These are phyloP conservation scores for Durusdinium trenchii DNA, from an alignment of 73 alveolate genomes.

Conservation along the genomic window DNA sequence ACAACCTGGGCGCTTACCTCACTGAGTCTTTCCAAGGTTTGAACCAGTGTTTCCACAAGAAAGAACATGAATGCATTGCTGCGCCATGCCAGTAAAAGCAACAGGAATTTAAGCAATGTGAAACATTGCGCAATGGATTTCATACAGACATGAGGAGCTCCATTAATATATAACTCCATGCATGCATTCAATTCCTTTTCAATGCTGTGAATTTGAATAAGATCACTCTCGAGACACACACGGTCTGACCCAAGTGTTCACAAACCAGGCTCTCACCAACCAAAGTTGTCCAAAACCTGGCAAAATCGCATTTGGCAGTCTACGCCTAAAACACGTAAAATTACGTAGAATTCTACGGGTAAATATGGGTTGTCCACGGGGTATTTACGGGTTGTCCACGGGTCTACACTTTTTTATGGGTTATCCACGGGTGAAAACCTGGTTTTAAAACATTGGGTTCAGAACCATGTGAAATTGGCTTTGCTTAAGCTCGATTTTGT, in stretches of 20 bases:
- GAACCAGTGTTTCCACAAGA: background rate
- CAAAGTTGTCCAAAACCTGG: background rate
- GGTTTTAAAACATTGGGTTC: background rate
- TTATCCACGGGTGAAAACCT: background rate
- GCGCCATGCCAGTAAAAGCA: too few relatives aligned
- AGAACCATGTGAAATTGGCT: background rate
- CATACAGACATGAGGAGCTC: background rate
- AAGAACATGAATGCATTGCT: background rate
- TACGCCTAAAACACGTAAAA: conserved; percentile 4
- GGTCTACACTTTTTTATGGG: background rate
- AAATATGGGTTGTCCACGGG: conserved; percentile 15
- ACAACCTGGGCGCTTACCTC: background rate
- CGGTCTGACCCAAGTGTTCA: background rate
- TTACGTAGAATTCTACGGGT: conserved; percentile 30
- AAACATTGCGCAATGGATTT: background rate
- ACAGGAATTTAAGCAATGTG: background rate
- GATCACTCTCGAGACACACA: background rate
- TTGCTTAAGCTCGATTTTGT: background rate
- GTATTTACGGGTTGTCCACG: background rate
- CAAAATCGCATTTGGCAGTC: background rate
- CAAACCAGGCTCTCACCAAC: background rate
- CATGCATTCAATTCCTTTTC: background rate
- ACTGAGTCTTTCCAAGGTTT: background rate
- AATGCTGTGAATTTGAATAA: background rate
- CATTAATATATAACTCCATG: background rate